phyloP scores from a whole-genome alignment of 257 asterid species.

The Henckelia pumila region DNA sequence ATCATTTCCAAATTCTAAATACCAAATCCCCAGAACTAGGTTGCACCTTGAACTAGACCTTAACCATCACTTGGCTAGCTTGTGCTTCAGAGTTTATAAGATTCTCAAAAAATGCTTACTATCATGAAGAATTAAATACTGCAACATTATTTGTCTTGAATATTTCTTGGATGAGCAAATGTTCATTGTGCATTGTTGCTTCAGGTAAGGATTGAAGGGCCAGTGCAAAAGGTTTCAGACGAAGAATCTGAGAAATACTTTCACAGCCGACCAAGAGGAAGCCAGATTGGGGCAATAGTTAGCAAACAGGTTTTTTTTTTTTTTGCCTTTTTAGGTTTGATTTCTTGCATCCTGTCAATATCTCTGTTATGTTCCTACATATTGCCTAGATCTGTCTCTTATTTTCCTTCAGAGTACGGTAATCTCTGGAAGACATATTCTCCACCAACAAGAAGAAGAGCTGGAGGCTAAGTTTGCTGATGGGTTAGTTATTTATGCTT shows the following conservation, averaged over 20 bases:
- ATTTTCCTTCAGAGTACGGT: constrained; percentile 48
- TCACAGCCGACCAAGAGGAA: constrained; percentile 77
- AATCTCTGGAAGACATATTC: constrained; percentile 61
- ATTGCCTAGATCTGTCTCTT: constrained; percentile 20
- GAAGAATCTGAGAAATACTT: constrained; percentile 78
- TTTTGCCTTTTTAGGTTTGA: constrained; percentile 13
- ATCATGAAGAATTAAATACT: constrained; percentile 9
- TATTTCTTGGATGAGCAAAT: constrained; percentile 13
- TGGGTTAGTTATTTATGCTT: constrained; percentile 50
- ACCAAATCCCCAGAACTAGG: not conserved
- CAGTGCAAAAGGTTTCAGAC: constrained; percentile 61
- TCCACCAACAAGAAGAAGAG: constrained; percentile 51
- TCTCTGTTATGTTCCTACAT: constrained; percentile 16
- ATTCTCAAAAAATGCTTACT: constrained; percentile 3
- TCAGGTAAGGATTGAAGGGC: constrained; percentile 82
- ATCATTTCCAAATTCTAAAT: constrained; percentile 6
- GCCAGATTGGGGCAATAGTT: constrained; percentile 77
- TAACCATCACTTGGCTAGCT: not conserved
- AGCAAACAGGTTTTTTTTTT: constrained; percentile 63
- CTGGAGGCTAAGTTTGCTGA: constrained; percentile 59
- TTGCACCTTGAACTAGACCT: constrained; percentile 9
- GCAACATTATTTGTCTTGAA: constrained; percentile 18
- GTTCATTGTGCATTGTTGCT: constrained; percentile 12
- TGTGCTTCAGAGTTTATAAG: constrained; percentile 1
- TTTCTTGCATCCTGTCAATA: constrained; percentile 19